Evolutionary conservation across 352 stramenopile species (phyloP).

Genomic region (Globisporangium cystogenes): DNA sequence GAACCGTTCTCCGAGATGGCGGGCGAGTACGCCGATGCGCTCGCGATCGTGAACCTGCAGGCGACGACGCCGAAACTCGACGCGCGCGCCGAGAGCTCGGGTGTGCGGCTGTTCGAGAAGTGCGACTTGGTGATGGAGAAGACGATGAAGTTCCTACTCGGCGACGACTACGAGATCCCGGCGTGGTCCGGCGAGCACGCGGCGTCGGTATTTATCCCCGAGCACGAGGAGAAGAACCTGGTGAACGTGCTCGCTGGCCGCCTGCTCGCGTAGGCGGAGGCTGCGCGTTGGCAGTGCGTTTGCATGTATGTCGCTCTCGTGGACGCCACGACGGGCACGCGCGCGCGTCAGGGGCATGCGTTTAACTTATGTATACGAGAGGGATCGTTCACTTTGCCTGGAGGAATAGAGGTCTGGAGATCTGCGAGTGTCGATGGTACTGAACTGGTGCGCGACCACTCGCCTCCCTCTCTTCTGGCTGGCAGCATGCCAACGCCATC

Average conservation of each 20-base stretch:
- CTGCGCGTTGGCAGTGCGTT: not conserved
- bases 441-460: not conserved
- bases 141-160: constrained; percentile 63
- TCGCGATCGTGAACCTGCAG: constrained; percentile 77
- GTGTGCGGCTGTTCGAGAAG: constrained; percentile 63
- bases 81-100: constrained; percentile 52
- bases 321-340: not conserved
- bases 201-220: constrained; percentile 53
- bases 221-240: constrained; percentile 68
- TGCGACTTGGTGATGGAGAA: constrained; percentile 76
- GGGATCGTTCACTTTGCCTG: not conserved
- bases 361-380: not conserved
- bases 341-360: not conserved
- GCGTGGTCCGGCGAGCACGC: constrained; percentile 54
- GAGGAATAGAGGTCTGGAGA: too few relatives aligned
- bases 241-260: constrained; percentile 74
- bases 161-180: constrained; percentile 53
- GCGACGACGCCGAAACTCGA: constrained; percentile 69
- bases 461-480: not conserved
- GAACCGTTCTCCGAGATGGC: constrained; percentile 83
- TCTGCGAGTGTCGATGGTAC: too few relatives aligned
- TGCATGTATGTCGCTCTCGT: too few relatives aligned
- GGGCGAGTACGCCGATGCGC: constrained; percentile 58
- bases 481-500: constrained; percentile 1
- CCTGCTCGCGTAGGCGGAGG: constrained; percentile 23